phyloP scores from a whole-genome alignment of 202 grass and related monocot species.

The Bolboschoenoplectus hybrid region DNA sequence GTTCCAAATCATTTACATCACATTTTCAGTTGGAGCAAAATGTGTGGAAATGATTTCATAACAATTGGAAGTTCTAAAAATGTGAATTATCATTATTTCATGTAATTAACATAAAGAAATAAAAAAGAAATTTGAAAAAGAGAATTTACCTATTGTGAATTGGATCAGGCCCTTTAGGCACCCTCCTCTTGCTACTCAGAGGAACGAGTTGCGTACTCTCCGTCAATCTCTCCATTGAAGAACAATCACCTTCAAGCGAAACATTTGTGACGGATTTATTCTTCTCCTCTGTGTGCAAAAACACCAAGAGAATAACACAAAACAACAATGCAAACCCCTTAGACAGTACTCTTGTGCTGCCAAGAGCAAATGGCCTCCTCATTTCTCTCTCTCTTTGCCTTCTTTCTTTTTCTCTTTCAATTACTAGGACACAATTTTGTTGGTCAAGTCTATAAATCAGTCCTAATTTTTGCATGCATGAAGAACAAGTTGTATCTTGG shows the following conservation, averaged over 20 bases:
- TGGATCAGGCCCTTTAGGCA: slow-evolving; percentile 80
- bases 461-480: neutral
- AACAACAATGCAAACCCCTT: slow-evolving; percentile 42
- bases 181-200: slow-evolving; percentile 56
- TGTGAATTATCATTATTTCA: neutral
- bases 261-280: neutral
- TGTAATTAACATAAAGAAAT: neutral
- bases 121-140: slow-evolving; percentile 23
- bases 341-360: slow-evolving; percentile 42
- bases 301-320: slow-evolving; percentile 50
- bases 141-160: slow-evolving; percentile 79
- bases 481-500: slow-evolving; percentile 31
- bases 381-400: neutral
- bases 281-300: slow-evolving; percentile 30
- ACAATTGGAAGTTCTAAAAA: neutral
- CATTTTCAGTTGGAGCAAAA: neutral
- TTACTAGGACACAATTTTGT: neutral
- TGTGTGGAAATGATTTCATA: neutral
- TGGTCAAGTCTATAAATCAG: neutral
- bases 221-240: slow-evolving; percentile 21
- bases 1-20: slow-evolving; percentile 6
- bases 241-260: neutral
- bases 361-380: slow-evolving; percentile 19
- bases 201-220: slow-evolving; percentile 19
- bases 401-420: neutral